These are phyloP conservation scores for Fusarium floridanum DNA, from an alignment of 2,329 filamentous ascomycete genomes.

Conservation along the genomic window DNA sequence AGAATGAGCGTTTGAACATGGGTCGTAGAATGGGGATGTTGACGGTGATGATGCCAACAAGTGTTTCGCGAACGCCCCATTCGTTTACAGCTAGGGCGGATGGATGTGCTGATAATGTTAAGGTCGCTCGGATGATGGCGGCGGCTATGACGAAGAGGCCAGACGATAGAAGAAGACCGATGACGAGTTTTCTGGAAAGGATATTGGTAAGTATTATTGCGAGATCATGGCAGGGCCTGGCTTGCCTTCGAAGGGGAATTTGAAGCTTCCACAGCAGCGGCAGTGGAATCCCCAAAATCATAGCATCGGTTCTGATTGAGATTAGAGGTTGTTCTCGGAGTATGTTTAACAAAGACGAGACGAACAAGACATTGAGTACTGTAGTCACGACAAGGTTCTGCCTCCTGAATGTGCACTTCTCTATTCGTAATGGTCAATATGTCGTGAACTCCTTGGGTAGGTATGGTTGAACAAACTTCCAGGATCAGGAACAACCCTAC, in stretches of 20 bases:
- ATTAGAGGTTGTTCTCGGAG: not conserved
- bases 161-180: conserved; percentile 43
- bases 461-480: conserved; percentile 9
- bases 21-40: conserved; percentile 43
- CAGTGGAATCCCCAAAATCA: conserved; percentile 37
- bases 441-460: not conserved
- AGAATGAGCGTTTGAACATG: conserved; percentile 29
- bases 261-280: conserved; percentile 41
- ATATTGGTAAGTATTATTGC: not conserved
- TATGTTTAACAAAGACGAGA: not conserved
- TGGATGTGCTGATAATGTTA: conserved; percentile 38
- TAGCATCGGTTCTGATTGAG: conserved; percentile 18
- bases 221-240: rapidly evolving
- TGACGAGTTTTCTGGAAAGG: conserved; percentile 39
- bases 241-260: conserved; percentile 38
- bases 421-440: not conserved
- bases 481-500: conserved; percentile 35
- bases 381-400: conserved; percentile 40
- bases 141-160: conserved; percentile 46
- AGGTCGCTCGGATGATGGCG: conserved; percentile 40
- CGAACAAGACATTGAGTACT: conserved; percentile 41
- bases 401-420: conserved; percentile 29
- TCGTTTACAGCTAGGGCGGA: conserved; percentile 43
- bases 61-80: conserved; percentile 49
- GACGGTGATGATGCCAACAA: conserved; percentile 56